These are phyloP conservation scores for Aegilops longissima DNA, from an alignment of 176 grass and related monocot species.

Conservation along the genomic window DNA sequence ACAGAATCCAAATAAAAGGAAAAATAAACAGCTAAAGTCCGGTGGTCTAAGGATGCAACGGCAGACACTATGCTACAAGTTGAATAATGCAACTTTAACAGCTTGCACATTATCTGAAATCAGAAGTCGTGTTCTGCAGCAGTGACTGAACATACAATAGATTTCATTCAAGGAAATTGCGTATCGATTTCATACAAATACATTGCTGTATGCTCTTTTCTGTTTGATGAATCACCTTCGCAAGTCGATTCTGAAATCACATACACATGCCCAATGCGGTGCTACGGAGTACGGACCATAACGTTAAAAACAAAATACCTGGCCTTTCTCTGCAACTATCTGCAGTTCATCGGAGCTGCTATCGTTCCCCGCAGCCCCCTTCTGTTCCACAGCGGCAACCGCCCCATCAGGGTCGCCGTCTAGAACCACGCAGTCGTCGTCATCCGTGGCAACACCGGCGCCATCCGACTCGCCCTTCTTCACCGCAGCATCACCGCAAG, in stretches of 20 bases:
- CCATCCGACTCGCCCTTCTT: slow-evolving; percentile 29
- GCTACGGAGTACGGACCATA: background rate
- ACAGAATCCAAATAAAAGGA: no score
- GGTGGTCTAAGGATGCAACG: no score
- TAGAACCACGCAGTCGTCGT: slow-evolving; percentile 73
- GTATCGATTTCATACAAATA: no score
- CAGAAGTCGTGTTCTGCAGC: no score
- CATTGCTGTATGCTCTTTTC: no score
- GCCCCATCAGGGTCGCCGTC: slow-evolving; percentile 62
- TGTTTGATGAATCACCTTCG: background rate
- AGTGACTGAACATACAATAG: no score
- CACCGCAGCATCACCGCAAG: slow-evolving; percentile 32
- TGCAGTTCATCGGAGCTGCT: slow-evolving; percentile 58
- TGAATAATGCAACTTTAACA: no score
- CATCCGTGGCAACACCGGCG: slow-evolving; percentile 19
- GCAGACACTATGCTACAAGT: no score
- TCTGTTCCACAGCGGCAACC: slow-evolving; percentile 14
- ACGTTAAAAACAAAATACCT: slow-evolving; percentile 46
- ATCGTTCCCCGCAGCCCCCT: slow-evolving; percentile 18
- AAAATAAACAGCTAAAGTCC: no score
- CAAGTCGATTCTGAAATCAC: background rate
- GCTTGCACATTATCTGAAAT: no score
- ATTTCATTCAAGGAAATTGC: no score
- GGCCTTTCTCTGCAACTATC: slow-evolving; percentile 80
- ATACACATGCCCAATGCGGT: no score